Conservation (phyloP, 306 rosid species). For the Urtica urens region DNA sequence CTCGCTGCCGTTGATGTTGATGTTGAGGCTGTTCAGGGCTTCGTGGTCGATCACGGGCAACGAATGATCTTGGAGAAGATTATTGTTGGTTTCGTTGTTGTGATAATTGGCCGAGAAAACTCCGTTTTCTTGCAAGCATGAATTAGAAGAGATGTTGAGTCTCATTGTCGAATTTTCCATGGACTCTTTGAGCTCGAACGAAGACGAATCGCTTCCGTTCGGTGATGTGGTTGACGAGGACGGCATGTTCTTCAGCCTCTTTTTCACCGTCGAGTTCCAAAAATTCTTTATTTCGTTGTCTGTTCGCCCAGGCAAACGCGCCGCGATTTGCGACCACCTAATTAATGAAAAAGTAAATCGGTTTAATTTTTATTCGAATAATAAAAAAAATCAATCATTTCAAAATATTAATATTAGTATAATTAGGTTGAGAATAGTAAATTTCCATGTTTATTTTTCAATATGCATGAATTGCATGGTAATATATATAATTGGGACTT, state of each 20-base stretch:
- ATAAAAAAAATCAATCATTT: too few relatives aligned
- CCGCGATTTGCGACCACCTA: conserved; percentile 98
- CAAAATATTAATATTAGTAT: not conserved
- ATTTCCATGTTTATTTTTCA: not conserved
- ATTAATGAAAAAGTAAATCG: conserved; percentile 1
- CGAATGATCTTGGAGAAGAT: conserved; percentile 14
- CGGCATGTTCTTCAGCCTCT: conserved; percentile 62
- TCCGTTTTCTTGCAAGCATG: conserved; percentile 26
- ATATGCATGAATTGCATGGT: conserved; percentile 35
- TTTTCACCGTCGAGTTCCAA: conserved; percentile 95
- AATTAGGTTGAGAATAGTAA: not conserved
- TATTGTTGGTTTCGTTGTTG: conserved; percentile 16
- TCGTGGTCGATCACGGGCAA: conserved; percentile 31
- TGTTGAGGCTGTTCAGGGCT: conserved; percentile 7
- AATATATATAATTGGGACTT: conserved; percentile 11
- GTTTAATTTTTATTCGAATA: too few relatives aligned
- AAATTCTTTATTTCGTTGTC: conserved; percentile 93
- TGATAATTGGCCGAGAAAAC: conserved; percentile 32
- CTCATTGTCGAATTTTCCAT: not conserved
- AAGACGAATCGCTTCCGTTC: conserved; percentile 53
- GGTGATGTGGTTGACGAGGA: conserved; percentile 37
- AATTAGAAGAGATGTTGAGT: conserved; percentile 9
- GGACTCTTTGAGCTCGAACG: conserved; percentile 25
- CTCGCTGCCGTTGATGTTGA: conserved; percentile 9
- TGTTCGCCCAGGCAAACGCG: conserved; percentile 80